Evolutionary conservation across 805 yeast species (phyloP).

Genomic region (Metschnikowia kunwiensis): DNA sequence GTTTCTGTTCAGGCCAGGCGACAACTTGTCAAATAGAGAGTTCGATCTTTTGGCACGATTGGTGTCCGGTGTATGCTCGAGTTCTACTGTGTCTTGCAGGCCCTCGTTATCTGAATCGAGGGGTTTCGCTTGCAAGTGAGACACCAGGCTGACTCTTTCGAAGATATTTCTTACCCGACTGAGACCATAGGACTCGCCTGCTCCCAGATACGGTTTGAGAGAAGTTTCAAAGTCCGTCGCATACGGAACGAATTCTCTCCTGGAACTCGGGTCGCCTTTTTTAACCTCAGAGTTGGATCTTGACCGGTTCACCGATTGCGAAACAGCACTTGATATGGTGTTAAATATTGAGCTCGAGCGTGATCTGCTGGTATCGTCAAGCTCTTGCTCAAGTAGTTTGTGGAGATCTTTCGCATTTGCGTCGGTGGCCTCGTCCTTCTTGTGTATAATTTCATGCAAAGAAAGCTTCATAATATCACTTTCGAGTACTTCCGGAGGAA

Average conservation of each 20-base stretch:
- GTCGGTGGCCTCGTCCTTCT: slow-evolving; percentile 4
- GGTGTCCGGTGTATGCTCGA: slow-evolving; percentile 5
- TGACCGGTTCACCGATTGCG: slow-evolving; percentile 23
- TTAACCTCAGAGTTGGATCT: slow-evolving; percentile 35
- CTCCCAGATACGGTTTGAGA: slow-evolving; percentile 3
- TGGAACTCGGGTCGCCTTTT: slow-evolving; percentile 11
- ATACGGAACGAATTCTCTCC: slow-evolving; percentile 27
- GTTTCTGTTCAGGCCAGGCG: slow-evolving; percentile 38
- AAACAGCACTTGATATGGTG: slow-evolving; percentile 34
- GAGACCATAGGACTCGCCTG: slow-evolving; percentile 22
- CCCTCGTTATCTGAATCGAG: slow-evolving; percentile 5
- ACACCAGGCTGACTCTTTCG: slow-evolving; percentile 30
- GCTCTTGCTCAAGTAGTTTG: slow-evolving; percentile 13
- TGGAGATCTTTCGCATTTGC: slow-evolving; percentile 1
- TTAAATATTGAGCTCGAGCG: slow-evolving; percentile 40
- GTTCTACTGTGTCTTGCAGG: slow-evolving; percentile 1
- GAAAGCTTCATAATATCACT: slow-evolving; percentile 22
- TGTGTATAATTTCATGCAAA: slow-evolving; percentile 25
- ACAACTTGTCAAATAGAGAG: slow-evolving; percentile 28
- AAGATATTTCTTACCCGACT: slow-evolving; percentile 35
- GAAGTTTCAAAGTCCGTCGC: slow-evolving; percentile 21
- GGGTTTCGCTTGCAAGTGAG: slow-evolving; percentile 12
- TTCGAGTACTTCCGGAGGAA: slow-evolving; percentile 10
- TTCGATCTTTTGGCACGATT: slow-evolving; percentile 14
- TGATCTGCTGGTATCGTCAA: slow-evolving; percentile 23